Base-by-base conservation (phyloP, 352 stramenopile species). In the Phytophthora podocarpi region DNA sequence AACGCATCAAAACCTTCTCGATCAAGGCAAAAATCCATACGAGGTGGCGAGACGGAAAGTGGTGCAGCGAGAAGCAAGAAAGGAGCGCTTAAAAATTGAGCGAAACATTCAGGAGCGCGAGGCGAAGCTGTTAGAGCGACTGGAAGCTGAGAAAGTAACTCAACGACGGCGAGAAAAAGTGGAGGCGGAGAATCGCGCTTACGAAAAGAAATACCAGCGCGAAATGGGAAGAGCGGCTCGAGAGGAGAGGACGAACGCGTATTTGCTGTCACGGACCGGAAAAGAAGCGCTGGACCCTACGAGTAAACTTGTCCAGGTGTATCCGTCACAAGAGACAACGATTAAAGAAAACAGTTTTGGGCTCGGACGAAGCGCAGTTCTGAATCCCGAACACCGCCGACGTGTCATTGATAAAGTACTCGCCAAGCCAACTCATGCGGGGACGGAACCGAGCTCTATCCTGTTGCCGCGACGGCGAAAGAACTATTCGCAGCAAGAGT, bases 11-110 rank as follows among this genome's bases (percentile, higher is more conserved):
- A 66, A 75, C 42, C 62, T 92, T 4, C 34, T 95, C 35, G 67
- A 72, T 21, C 82, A 91, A 26, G 85, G 85, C 5, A 76, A 85
- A 41, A 95, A 95, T 56, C 84, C 87, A 16, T 90, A 95, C 56
- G 82, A 94, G 39, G 80, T 90, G 3, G 64, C 80, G 2, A 84
- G 87, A 27, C 62, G 56, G 2, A 67, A 76, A 20, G 64, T 77
- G 5, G 79, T 90, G 10, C 63, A 76, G 11, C 64, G 71, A 37
- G 46, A 56, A 30, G 69, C 82, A 0, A 34, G 59, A 2, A 62
- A 59, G 1, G 70, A 91, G 31, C 78, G 79, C 0, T 39, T 49
- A 6, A 45, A 60, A 10, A 72, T 90, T 18, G 80, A 88, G 26
- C 48, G 53, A 1, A 75, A 71, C 24, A 89, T 91, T 40, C 63